Evolutionary conservation across 2,329 filamentous ascomycete genomes (phyloP), one percentile per base, ranked within the genome.

Genomic region (Penicillium sp.): DNA sequence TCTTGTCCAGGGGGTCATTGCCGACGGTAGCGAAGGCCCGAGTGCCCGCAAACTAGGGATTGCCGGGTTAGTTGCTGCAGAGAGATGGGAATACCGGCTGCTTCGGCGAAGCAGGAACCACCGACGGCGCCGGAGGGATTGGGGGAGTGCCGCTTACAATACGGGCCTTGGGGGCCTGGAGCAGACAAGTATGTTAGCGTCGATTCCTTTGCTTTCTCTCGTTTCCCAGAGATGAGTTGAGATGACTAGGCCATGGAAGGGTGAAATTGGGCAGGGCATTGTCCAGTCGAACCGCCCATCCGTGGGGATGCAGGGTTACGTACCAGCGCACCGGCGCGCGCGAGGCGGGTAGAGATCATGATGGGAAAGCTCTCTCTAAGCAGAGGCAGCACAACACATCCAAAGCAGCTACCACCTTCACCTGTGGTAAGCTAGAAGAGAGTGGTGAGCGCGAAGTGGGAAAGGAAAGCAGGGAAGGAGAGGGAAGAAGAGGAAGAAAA

Each of bases 1-100:
- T 95, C 76, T 83, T 83, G 75, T 90, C 87, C 57, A 98, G 83
- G 59, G 88, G 81, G 65, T 82, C 83, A 73, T 95, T 87, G 61
- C 81, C 79, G 64, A 89, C 85, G 59, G 90, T 94, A 52, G 91
- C 91, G 77, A 96, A 83, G 69, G 68, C 68, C 59, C 82, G 77
- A 58, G 82, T 79, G 61, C 82, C 68, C 65, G 78, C 73, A 61
- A 83, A 70, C 77, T 81, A 72, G 69, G 73, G 71, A 59, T 20
- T 6, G 72, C n/a, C 20, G 36, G 17, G 57, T 65, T 55, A 64
- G 59, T 49, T 43, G 33, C 37, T 51, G 45, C 33, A 36, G 36
- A n/a, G 43, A 30, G 32, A 41, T 43, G 36, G 33, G 33, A 30
- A 14, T 27, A 29, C 18, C 28, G 9, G 19, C 16, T 20, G 14